Evolutionary conservation across 176 grass and related monocot genomes (phyloP).

Genomic region (Triticum turgidum): DNA sequence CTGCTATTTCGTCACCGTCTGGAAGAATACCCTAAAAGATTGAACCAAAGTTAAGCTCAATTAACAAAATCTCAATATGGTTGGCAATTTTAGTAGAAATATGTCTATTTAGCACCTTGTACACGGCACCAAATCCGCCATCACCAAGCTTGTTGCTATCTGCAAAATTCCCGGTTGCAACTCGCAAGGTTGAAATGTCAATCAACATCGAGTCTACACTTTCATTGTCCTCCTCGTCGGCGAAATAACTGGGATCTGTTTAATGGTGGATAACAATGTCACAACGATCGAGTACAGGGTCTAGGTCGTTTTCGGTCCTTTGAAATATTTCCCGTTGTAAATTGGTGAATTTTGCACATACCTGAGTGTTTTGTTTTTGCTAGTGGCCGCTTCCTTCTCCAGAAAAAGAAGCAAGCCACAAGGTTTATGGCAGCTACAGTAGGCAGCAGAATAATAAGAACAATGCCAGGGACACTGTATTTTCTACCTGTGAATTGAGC

Average conservation of each 20-base stretch:
- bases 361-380: neutral
- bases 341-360: neutral
- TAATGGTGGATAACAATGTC: no score
- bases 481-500: neutral
- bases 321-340: no score
- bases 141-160: neutral
- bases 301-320: neutral
- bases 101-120: neutral
- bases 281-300: no score
- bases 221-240: neutral
- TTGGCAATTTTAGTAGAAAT: neutral
- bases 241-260: no score
- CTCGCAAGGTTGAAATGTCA: neutral
- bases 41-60: neutral
- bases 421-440: conserved; percentile 22
- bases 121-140: neutral
- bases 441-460: conserved; percentile 20
- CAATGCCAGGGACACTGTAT: neutral
- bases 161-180: neutral
- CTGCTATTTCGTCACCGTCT: conserved; percentile 8
- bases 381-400: neutral
- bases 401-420: conserved; percentile 16
- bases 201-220: neutral
- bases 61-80: neutral
- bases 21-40: conserved; percentile 26